Percentiles rank a stretch among this genome's conserved stretches.
Conservation (phyloP, 371 early-diverging fungal genomes). For the Mortierella sp. region DNA sequence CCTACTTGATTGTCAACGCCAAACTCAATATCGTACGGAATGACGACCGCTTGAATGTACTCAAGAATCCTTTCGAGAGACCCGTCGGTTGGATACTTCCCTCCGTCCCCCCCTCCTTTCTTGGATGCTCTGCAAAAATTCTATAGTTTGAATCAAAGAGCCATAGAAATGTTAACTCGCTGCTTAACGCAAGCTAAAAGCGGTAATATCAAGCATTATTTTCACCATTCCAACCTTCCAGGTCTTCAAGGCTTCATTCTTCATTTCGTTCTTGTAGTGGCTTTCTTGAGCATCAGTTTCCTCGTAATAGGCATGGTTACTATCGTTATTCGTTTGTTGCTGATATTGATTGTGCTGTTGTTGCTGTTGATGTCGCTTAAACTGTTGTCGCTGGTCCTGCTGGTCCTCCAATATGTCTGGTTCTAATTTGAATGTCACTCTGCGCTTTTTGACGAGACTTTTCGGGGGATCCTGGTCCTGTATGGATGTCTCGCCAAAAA, state of each 20-base stretch:
- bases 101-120: neutral
- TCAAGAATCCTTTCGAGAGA: neutral
- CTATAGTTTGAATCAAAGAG: neutral
- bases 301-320: neutral
- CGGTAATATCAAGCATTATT: too few relatives aligned
- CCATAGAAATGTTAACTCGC: too few relatives aligned
- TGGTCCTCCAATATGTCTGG: neutral
- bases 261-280: neutral
- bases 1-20: neutral
- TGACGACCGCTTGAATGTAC: neutral
- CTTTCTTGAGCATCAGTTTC: neutral
- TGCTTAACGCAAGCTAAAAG: too few relatives aligned
- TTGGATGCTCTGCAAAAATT: neutral
- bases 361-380: neutral
- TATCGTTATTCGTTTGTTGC: too few relatives aligned
- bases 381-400: neutral
- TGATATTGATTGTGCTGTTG: too few relatives aligned
- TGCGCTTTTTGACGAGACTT: neutral
- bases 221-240: neutral
- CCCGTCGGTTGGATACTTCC: neutral
- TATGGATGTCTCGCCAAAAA: neutral
- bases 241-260: neutral
- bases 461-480: neutral
- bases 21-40: neutral
- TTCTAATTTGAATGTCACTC: neutral